These are phyloP conservation scores for Phylloporus sp. DNA, from an alignment of 768 basidiomycete genomes.

Conservation along the genomic window DNA sequence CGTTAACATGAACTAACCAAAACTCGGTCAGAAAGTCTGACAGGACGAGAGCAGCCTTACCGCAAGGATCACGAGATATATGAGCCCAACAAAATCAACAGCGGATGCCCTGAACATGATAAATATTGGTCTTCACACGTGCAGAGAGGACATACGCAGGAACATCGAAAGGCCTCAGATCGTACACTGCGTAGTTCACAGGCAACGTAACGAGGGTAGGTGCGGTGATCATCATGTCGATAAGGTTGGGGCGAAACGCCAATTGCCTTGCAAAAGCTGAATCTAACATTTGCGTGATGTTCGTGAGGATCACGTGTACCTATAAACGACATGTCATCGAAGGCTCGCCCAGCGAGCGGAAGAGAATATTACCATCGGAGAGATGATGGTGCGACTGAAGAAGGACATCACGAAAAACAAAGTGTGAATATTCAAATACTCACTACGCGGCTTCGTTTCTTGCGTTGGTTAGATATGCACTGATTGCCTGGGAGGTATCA, in stretches of 20 bases:
- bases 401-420: conserved; percentile 1
- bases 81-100: conserved; percentile 49
- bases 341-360: background rate
- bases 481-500: conserved; percentile 45
- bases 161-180: conserved; percentile 53
- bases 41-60: conserved; percentile 7
- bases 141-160: conserved; percentile 42
- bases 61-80: conserved; percentile 41
- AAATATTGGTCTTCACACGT: background rate
- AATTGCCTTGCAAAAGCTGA: conserved; percentile 30
- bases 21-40: conserved; percentile 2
- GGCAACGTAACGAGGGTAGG: conserved; percentile 49
- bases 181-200: conserved; percentile 42
- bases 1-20: conserved; percentile 25
- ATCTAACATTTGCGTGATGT: conserved; percentile 34
- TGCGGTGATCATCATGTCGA: conserved; percentile 39
- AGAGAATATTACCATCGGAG: conserved; percentile 4
- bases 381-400: conserved; percentile 18
- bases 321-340: conserved; percentile 6
- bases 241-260: conserved; percentile 22
- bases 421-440: conserved; percentile 34
- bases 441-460: conserved; percentile 59
- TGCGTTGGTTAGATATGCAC: conserved; percentile 43
- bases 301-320: conserved; percentile 33
- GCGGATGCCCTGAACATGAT: conserved; percentile 42